Evolutionary conservation across 805 yeast species (phyloP), one percentile per base, ranked within the genome.

Genomic region (Lachancea cidri): DNA sequence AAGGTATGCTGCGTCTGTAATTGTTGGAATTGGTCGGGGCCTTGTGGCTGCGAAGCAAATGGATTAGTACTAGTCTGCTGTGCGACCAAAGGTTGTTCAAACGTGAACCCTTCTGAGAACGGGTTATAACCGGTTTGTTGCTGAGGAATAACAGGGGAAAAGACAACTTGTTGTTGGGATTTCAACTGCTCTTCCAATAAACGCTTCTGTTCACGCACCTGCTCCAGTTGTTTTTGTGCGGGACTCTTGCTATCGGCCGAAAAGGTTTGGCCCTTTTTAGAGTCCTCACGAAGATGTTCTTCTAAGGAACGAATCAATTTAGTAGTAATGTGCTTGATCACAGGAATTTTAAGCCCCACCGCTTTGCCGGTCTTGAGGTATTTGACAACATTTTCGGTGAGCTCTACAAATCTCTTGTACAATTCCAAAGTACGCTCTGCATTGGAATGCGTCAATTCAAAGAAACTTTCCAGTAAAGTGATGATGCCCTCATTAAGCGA

Each of bases 251-350:
- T 48, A 32, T 34, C 38, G 40, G 44, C 30, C 35, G 35, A 45
- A 41, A 39, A 49, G 44, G 42, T 48, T 53, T 36, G 54, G 38
- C 30, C 50, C 46, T 48, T 49, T 31, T 36, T 46, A 53, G 85
- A 91, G 30, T 89, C 87, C 57, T 91, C 97, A 49, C 81, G 75
- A 50, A 93, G 67, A 61, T 91, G 94, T 52, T 89, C 96, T 58
- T 87, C 93, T 46, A 93, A 74, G 11, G 94, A 81, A 25, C 80
- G 74, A 3, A 95, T 84, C 48, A 93, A 72, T 18, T 95, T 93
- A 2, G 97, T 89, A 17, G 97, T 97, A 1, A 98, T 98, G 65
- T 93, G 98, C 59, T 86, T 86, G 46, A 93, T 89, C 11, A 95
- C 89, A 29, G 98, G 98, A 25, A 93, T 95, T 54, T 83, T 89